These are phyloP conservation scores for Erodium texanum DNA, from an alignment of 441 rosid genomes.

Conservation along the genomic window DNA sequence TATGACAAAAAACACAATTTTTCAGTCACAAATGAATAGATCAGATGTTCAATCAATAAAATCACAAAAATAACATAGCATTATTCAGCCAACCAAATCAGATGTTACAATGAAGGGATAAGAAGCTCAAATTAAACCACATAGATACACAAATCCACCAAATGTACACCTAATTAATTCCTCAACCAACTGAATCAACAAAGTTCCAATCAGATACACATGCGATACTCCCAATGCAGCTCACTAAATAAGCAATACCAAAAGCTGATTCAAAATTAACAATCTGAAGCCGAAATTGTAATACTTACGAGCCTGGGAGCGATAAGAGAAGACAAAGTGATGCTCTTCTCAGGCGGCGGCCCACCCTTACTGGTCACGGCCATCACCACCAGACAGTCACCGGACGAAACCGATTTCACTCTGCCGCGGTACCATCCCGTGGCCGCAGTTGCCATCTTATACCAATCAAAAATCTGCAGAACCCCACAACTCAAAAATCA, in stretches of 20 bases:
- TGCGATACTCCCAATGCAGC: background rate
- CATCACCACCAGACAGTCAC: constrained; percentile 69
- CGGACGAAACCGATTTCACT: constrained; percentile 86
- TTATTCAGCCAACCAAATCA: background rate
- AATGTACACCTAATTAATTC: background rate
- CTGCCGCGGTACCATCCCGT: constrained; percentile 62
- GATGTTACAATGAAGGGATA: background rate
- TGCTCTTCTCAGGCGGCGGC: constrained; percentile 77
- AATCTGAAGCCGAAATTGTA: background rate
- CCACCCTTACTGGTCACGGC: constrained; percentile 60
- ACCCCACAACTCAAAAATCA: background rate
- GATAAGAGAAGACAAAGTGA: constrained; percentile 66
- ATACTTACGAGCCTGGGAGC: constrained; percentile 69
- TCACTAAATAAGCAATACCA: background rate
- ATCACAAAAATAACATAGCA: background rate
- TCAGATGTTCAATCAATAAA: background rate
- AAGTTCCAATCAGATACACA: background rate
- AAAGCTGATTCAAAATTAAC: background rate
- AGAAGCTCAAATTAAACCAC: background rate
- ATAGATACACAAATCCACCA: background rate
- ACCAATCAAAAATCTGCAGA: background rate
- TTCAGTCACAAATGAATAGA: background rate
- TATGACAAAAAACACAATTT: background rate
- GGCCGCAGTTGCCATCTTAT: constrained; percentile 33
- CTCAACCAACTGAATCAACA: background rate